Evolutionary conservation across 169 alveolate species (phyloP), one percentile per base, ranked within the genome.

Genomic region (Plasmodium cynomolgi): DNA sequence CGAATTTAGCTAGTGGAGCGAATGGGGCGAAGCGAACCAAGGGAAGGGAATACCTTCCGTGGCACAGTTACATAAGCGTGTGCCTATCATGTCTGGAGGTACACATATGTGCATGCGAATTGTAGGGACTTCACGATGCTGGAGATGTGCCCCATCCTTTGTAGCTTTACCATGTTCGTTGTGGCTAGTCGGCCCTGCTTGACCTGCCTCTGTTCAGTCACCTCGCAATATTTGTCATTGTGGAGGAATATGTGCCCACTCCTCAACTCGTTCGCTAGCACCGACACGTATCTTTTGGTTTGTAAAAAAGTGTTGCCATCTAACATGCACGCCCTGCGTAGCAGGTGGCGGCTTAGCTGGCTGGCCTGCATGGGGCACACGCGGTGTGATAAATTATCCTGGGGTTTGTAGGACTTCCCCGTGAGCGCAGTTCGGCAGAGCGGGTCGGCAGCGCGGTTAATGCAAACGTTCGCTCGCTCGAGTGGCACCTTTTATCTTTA

Each of bases 151-250:
- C 58, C n/a, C 44, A 37, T 0, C 44, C 58, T 0, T n/a, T 47
- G n/a, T 47, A 2, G 29, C 34, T 26, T 86, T 39, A 86, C 93
- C 93, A 86, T 86, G 50, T 86, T 86, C 41, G 93, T 86, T 5
- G 93, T 86, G 11, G 93, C 93, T 8, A 86, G 54, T 77, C 93
- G 39, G 3, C 93, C 93, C 39, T 86, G 93, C 31, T 86, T 86
- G 41, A 86, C 81, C 81, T 86, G 93, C 86, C 93, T 86, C 56
- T 86, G 93, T 37, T 86, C 93, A 1, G 93, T 86, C 68, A 86
- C 93, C 44, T 86, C 93, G 41, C 93, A 86, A 79, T 86, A 86
- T n/a, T 86, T 86, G 54, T 86, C 93, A 44, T 86, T 86, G 37
- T 86, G 88, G 5, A 86, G 50, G 68, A 86, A 86, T 56, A 86